Evolutionary conservation across 768 basidiomycete species (phyloP).

Genomic region (button mushroom (Agaricus bisporus)): DNA sequence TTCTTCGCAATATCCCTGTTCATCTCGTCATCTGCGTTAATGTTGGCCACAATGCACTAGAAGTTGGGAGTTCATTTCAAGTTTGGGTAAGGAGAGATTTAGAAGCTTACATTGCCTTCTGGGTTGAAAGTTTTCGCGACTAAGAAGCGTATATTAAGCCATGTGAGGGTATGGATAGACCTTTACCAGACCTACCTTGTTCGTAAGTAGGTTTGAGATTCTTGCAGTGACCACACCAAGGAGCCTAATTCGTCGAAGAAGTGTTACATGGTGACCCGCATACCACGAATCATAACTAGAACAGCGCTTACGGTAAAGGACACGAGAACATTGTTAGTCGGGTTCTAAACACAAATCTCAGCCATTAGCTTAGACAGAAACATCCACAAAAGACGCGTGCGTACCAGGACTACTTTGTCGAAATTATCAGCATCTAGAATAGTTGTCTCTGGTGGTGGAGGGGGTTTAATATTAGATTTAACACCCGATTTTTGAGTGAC

Average conservation of each 20-base stretch:
- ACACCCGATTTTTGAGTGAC: constrained; percentile 70
- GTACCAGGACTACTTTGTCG: constrained; percentile 64
- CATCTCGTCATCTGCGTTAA: constrained; percentile 81
- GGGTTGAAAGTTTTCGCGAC: constrained; percentile 74
- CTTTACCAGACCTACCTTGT: constrained; percentile 40
- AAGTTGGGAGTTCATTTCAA: background rate
- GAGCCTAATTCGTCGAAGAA: constrained; percentile 34
- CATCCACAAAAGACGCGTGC: constrained; percentile 9
- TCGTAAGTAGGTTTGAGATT: constrained; percentile 82
- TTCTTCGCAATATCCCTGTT: constrained; percentile 66
- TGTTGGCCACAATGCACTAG: constrained; percentile 87
- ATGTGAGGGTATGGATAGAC: background rate
- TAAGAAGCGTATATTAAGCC: constrained; percentile 17
- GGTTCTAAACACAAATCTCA: constrained; percentile 35
- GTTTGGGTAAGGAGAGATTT: background rate
- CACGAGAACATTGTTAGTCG: constrained; percentile 77
- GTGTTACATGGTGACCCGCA: constrained; percentile 1
- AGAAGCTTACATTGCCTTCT: constrained; percentile 59
- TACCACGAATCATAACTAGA: constrained; percentile 5
- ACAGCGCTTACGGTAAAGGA: constrained; percentile 60
- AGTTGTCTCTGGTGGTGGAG: constrained; percentile 66
- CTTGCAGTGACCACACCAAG: constrained; percentile 97
- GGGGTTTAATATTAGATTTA: constrained; percentile 84
- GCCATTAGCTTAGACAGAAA: background rate
- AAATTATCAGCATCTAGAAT: constrained; percentile 71